Evolutionary conservation across 768 basidiomycete genomes (phyloP), one percentile per base, ranked within the genome.

Genomic region (Grammothele lineata): DNA sequence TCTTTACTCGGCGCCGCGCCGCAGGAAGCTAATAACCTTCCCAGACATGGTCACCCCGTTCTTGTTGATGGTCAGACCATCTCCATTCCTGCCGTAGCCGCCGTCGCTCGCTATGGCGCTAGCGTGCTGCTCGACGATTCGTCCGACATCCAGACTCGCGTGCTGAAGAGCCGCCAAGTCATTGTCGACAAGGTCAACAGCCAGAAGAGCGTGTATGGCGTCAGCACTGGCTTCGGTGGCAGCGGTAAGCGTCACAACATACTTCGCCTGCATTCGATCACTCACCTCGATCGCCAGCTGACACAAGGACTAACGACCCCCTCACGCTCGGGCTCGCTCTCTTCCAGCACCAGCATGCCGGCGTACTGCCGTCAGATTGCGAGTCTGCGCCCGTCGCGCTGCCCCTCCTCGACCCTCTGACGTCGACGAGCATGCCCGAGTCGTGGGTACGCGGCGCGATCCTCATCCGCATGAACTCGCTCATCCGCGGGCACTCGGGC

Each of bases 381-480:
- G 61, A 73, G 18, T 59, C 70, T 5, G 65, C 70, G 1, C 73
- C 72, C 15, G 62, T 78, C 39, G 74, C 70, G 10, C 71, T 90
- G 0, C 87, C 89, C 8, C 80, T 91, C 36, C 73, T 75, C 4
- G 87, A 90, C 58, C 87, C 85, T 1, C 62, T 84, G 11, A 66
- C 75, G 10, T 77, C 81, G 10, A 76, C 77, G 24, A 80, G 76
- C 49, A 92, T 93, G 87, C 90, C 91, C 4, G 83, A 87, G 49
- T 70, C 87, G 2, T 92, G 92, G 87, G 89, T 92, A 25, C 83
- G 91, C 43, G 91, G 85, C 11, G 88, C 91, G 1, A 90, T 93
- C 58, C 67, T 91, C 9, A 75, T 94, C 56, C 87, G 91, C 55
- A 85, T 89, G 75, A 94, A 93, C 66, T 91, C 88, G 4, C 78